These are phyloP conservation scores for Talaromyces thailandensis DNA, from an alignment of 495 filamentous ascomycete species.

Conservation along the genomic window DNA sequence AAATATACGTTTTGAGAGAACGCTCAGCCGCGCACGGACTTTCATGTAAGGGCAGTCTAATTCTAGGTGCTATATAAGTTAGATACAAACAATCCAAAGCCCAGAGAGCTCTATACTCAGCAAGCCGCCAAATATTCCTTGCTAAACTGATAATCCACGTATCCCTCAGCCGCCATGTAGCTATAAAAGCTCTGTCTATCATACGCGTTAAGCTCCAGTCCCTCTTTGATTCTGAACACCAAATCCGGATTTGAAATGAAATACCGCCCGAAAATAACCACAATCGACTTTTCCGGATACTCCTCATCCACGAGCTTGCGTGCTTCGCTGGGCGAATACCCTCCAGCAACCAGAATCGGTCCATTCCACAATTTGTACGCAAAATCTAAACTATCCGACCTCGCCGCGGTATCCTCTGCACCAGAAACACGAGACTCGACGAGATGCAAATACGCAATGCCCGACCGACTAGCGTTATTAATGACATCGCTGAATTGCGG, in stretches of 20 bases:
- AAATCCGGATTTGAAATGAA: constrained; percentile 70
- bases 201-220: constrained; percentile 46
- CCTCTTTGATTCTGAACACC: constrained; percentile 49
- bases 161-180: constrained; percentile 41
- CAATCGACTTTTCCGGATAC: constrained; percentile 42
- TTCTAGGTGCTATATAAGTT: neutral
- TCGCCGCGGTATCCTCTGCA: constrained; percentile 28
- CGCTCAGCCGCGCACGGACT: neutral
- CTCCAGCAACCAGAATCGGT: constrained; percentile 56
- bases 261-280: constrained; percentile 50
- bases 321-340: constrained; percentile 40
- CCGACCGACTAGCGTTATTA: constrained; percentile 38
- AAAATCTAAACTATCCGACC: constrained; percentile 41
- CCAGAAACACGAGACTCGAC: constrained; percentile 46
- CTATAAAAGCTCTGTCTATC: constrained; percentile 52
- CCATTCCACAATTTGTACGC: constrained; percentile 36
- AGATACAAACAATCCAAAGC: neutral
- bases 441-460: constrained; percentile 58
- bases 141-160: constrained; percentile 46
- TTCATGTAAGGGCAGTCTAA: neutral
- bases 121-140: neutral
- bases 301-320: constrained; percentile 41
- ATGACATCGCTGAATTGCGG: constrained; percentile 57
- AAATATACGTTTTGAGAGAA: neutral
- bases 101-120: neutral